Percentiles rank a stretch among this genome's conserved stretches.
phyloP scores from a whole-genome alignment of 2,329 filamentous ascomycete species.

The Eutypella sp. region DNA sequence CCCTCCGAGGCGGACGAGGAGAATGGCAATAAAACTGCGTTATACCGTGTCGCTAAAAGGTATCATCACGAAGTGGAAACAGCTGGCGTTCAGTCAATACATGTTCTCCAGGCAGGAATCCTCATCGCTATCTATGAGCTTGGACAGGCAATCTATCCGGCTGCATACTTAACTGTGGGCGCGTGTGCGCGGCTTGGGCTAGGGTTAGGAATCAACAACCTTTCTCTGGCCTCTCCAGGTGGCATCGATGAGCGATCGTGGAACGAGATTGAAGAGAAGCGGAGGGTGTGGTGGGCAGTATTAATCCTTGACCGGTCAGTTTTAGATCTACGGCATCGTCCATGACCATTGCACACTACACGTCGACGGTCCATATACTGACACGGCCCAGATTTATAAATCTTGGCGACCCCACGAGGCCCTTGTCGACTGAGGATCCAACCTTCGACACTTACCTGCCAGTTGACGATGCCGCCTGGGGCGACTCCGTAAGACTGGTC shows the following conservation, averaged over 20 bases:
- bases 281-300: neutral
- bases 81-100: neutral
- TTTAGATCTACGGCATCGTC: neutral
- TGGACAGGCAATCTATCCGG: neutral
- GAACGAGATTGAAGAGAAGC: neutral
- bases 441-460: neutral
- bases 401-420: neutral
- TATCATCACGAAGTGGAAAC: neutral
- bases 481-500: neutral
- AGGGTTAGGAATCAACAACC: neutral
- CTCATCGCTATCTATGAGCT: neutral
- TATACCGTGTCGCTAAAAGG: neutral
- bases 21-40: neutral
- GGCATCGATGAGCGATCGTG: neutral
- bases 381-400: neutral
- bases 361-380: neutral
- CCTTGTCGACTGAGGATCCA: neutral
- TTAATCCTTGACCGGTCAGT: neutral
- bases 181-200: neutral
- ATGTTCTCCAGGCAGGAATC: neutral
- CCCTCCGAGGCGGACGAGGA: neutral
- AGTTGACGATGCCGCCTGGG: neutral
- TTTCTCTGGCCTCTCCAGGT: neutral
- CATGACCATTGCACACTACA: neutral
- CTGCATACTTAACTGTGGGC: neutral